phyloP scores from a whole-genome alignment of 1,284 basidiomycete species.

The Phylloboletellus chloephorus region DNA sequence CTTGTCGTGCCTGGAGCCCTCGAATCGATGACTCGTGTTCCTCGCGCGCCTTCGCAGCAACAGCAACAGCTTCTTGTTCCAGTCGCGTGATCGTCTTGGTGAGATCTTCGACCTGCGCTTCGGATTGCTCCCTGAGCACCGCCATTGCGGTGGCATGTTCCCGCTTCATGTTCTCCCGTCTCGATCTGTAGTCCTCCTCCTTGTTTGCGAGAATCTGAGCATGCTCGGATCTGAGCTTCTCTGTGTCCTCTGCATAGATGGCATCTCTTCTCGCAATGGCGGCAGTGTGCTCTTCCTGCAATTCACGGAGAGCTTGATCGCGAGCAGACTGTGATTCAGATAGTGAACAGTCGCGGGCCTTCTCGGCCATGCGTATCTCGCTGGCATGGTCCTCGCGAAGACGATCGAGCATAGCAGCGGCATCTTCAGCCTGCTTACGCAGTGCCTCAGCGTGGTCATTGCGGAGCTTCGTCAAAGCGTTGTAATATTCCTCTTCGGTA shows the following conservation, averaged over 20 bases:
- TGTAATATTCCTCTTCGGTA: conserved; percentile 77
- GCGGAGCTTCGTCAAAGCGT: conserved; percentile 66
- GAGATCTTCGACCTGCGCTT: conserved; percentile 47
- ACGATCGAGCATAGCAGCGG: conserved; percentile 55
- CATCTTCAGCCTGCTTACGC: conserved; percentile 54
- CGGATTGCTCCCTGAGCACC: conserved; percentile 32
- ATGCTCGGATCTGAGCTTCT: conserved; percentile 60
- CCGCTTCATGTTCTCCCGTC: conserved; percentile 38
- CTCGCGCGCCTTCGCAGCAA: conserved; percentile 38
- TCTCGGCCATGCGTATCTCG: conserved; percentile 63
- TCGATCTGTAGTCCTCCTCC: conserved; percentile 51
- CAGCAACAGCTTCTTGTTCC: conserved; percentile 40
- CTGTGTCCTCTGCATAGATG: conserved; percentile 56
- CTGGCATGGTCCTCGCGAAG: conserved; percentile 67
- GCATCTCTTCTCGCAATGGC: conserved; percentile 60
- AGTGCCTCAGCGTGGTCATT: conserved; percentile 60
- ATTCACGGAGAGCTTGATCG: conserved; percentile 49
- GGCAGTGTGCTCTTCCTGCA: conserved; percentile 66
- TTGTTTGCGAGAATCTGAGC: conserved; percentile 45
- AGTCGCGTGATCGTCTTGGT: conserved; percentile 41
- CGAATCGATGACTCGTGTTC: conserved; percentile 50
- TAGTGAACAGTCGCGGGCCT: conserved; percentile 66
- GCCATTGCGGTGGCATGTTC: conserved; percentile 38
- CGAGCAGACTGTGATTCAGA: conserved; percentile 69
- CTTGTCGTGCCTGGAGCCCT: conserved; percentile 52